Evolutionary conservation across 208 protist species (phyloP).

Genomic region (Trypanosoma cruzi): DNA sequence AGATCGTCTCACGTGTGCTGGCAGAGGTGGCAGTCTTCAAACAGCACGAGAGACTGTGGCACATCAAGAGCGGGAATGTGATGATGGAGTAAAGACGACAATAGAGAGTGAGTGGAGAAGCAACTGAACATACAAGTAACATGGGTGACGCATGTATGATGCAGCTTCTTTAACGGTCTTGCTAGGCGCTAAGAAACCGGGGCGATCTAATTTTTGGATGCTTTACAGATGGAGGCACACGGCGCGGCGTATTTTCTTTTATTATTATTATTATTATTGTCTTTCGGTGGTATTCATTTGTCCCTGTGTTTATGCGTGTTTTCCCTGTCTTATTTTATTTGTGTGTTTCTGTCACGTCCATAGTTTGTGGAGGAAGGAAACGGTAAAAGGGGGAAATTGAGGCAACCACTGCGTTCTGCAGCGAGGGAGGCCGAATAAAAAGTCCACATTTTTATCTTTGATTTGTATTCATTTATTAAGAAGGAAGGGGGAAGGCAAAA

Average conservation of each 20-base stretch:
- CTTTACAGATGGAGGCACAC: background rate
- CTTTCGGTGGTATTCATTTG: background rate
- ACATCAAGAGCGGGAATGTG: constrained; percentile 72
- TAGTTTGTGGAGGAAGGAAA: background rate
- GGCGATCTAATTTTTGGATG: constrained; percentile 10
- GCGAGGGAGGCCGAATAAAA: background rate
- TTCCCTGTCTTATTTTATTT: background rate
- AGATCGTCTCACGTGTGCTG: constrained; percentile 50
- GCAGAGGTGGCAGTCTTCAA: constrained; percentile 77
- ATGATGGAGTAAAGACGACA: constrained; percentile 14
- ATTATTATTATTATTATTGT: background rate
- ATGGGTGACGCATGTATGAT: background rate
- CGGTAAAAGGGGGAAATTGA: background rate
- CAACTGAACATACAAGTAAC: background rate
- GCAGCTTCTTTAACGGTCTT: background rate
- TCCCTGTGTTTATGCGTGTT: background rate
- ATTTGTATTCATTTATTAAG: background rate
- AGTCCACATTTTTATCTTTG: background rate
- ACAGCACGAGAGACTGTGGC: constrained; percentile 66
- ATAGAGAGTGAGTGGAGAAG: background rate
- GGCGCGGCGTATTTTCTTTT: too few species aligned
- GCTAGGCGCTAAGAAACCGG: background rate
- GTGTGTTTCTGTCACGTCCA: background rate
- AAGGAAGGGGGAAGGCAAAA: background rate
- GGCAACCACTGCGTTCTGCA: background rate